Conservation (phyloP, 352 stramenopile genomes). For the Pythium folliculosum region DNA sequence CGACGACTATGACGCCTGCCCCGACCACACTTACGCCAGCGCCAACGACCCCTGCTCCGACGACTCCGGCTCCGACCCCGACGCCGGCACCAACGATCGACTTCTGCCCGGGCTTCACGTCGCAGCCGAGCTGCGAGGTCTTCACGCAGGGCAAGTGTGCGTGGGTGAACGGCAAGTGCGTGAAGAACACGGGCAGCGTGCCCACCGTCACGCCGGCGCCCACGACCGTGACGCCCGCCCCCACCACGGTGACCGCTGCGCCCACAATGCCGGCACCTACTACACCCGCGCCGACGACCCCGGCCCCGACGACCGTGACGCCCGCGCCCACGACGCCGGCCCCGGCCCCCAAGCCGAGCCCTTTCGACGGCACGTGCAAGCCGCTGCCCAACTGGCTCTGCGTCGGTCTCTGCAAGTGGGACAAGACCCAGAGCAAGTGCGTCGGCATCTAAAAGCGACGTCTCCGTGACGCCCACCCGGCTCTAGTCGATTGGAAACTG, state of each 20-base stretch:
- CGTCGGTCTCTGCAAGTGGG: constrained; percentile 24
- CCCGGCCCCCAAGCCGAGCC: neutral
- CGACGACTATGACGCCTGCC: constrained; percentile 1
- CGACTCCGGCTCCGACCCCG: neutral
- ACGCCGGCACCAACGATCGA: constrained; percentile 26
- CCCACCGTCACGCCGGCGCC: neutral
- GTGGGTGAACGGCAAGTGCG: constrained; percentile 12
- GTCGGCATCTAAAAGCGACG: constrained; percentile 16
- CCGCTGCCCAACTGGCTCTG: constrained; percentile 19
- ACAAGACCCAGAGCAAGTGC: constrained; percentile 7
- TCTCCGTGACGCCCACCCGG: neutral
- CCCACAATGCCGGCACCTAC: neutral
- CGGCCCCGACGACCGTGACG: constrained; percentile 5
- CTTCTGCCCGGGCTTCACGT: constrained; percentile 34
- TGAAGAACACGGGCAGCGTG: constrained; percentile 15
- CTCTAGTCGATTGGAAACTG: neutral
- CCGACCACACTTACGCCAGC: neutral
- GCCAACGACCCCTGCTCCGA: constrained; percentile 4
- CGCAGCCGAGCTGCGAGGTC: constrained; percentile 33
- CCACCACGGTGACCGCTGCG: neutral
- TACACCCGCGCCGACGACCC: neutral
- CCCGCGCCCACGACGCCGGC: constrained; percentile 9
- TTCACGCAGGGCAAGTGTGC: constrained; percentile 31
- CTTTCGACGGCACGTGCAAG: constrained; percentile 14
- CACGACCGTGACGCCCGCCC: constrained; percentile 1